Conservation (phyloP, 345 rosid species). For the Linum usitatissimum region DNA sequence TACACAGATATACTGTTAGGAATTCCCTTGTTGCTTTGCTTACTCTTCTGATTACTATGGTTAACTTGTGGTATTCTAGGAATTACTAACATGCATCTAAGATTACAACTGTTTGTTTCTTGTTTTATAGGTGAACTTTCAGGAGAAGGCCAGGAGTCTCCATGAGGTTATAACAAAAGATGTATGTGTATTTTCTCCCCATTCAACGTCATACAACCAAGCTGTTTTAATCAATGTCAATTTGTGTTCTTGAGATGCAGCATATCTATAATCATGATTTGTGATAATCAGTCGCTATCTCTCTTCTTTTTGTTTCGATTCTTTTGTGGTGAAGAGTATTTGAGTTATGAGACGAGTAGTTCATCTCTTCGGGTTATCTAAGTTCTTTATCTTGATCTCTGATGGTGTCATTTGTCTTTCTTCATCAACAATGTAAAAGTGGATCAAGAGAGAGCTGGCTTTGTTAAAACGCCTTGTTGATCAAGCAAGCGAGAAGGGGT, state of each 20-base stretch:
- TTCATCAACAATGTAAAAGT: constrained; percentile 8
- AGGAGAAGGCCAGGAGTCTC: constrained; percentile 17
- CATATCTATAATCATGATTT: no score
- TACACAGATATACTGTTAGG: neutral
- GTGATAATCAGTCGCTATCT: no score
- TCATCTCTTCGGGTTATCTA: neutral
- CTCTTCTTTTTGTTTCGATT: neutral
- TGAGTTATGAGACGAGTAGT: neutral
- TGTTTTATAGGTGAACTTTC: constrained; percentile 18
- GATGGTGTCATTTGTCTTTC: neutral
- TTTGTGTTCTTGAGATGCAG: no score
- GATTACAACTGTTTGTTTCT: neutral
- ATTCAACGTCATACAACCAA: neutral
- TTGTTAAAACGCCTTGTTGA: constrained; percentile 15
- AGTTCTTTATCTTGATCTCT: neutral
- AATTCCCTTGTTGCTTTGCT: neutral
- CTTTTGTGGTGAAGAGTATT: neutral
- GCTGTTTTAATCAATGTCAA: no score
- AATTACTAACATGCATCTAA: neutral
- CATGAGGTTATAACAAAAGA: constrained; percentile 22
- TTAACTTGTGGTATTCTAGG: neutral
- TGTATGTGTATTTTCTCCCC: constrained; percentile 7
- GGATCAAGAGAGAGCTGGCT: constrained; percentile 19
- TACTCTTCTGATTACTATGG: neutral
- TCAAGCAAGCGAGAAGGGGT: constrained; percentile 21